Base-by-base conservation (phyloP, 768 basidiomycete species). In the Tylopilus balloui region DNA sequence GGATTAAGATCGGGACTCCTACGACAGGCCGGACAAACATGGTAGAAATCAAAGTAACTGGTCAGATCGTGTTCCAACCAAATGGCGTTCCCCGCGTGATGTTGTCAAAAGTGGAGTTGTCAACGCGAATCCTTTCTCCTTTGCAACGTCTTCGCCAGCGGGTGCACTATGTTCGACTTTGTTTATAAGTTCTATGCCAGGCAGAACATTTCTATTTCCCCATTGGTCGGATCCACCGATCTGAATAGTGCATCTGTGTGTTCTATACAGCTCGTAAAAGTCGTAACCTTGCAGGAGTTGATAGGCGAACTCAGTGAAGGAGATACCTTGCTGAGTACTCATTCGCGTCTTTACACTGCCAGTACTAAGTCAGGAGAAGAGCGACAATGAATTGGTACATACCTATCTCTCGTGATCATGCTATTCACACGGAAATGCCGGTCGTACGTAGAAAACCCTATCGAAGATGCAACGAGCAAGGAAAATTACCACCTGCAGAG, bases 301-400 rank as follows among this genome's bases (percentile, higher is more conserved):
- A 66, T 99, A 99, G 4, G 90, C 84, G 70, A 99, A 98, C 65
- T 99, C 96, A 17, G 94, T 92, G 72, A 95, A 99, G n/a, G 94
- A 96, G 52, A 98, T 85, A 38, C 95, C 95, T 58, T 84, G 80
- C 53, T 86, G 82, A 0, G 89, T 83, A 6, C 74, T 71, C 46
- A 97, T 74, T 23, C 95, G 86, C 24, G 81, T 79, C 51, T 85
- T 85, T 31, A 96, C 93, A 57, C 94, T 96, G 52, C 31, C 27
- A 45, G 40, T 12, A 8, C 23, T 35, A 32, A 10, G 53, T 60
- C 49, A 59, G 57, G 41, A 35, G 1, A 32, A 45, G 20, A 20
- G 17, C 40, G 13, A 15, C 2, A 14, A 36, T 7, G 27, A 42
- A 27, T 32, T 19, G 35, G 43, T 17, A 58, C 77, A 47, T 55